These are phyloP conservation scores for Salinomyces thailandicus DNA, from an alignment of 2,329 filamentous ascomycete species.

Conservation along the genomic window DNA sequence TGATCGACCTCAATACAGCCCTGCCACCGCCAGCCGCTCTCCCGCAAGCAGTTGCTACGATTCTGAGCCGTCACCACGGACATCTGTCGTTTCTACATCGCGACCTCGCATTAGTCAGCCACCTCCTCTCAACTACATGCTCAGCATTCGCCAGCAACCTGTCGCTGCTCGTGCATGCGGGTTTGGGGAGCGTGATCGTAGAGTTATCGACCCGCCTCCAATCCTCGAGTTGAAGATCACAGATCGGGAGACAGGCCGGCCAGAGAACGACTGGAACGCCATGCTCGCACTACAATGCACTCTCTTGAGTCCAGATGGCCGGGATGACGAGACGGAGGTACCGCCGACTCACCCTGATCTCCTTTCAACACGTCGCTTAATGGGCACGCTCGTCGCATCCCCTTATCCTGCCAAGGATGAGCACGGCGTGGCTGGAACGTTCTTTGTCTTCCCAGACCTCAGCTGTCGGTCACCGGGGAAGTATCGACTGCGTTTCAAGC, in stretches of 20 bases:
- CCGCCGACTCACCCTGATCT: conserved; percentile 39
- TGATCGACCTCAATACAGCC: conserved; percentile 6
- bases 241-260: conserved; percentile 44
- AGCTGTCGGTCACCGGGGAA: conserved; percentile 66
- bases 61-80: conserved; percentile 5
- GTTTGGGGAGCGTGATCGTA: conserved; percentile 70
- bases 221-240: conserved; percentile 65
- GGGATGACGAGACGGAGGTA: conserved; percentile 54
- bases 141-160: conserved; percentile 66
- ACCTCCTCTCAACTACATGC: conserved; percentile 31
- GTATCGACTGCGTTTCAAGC: conserved; percentile 64
- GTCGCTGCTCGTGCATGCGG: conserved; percentile 69
- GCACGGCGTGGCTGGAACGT: conserved; percentile 61
- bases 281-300: conserved; percentile 55
- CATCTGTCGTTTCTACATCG: not conserved
- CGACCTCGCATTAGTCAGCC: conserved; percentile 9
- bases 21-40: conserved; percentile 6
- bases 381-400: conserved; percentile 68
- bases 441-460: conserved; percentile 77
- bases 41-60: conserved; percentile 4
- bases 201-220: conserved; percentile 73
- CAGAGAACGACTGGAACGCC: conserved; percentile 54
- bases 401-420: conserved; percentile 70
- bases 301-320: conserved; percentile 59
- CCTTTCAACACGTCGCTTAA: conserved; percentile 61